Evolutionary conservation across 2,329 filamentous ascomycete species (phyloP).

Genomic region (Stachybotrys chlorohalonatus): DNA sequence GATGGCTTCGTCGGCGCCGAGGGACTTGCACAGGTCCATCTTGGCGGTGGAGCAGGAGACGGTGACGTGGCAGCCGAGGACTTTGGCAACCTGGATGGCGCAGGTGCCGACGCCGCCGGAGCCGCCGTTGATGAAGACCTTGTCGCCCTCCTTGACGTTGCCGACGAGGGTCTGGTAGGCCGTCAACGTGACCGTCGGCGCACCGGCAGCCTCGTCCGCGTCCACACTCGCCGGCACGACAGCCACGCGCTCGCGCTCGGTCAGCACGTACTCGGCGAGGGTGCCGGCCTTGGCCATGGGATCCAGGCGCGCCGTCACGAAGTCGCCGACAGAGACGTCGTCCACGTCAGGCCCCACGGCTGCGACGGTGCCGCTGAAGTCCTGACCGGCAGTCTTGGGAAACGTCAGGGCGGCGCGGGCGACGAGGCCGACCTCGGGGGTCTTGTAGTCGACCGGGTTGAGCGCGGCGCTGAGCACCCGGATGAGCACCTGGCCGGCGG

Average conservation of each 20-base stretch:
- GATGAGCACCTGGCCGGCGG: conserved; percentile 29
- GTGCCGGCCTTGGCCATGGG: conserved; percentile 23
- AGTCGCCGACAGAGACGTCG: conserved; percentile 27
- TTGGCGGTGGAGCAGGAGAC: conserved; percentile 52
- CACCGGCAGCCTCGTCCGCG: conserved; percentile 30
- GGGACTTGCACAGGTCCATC: conserved; percentile 41
- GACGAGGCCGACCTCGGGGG: conserved; percentile 29
- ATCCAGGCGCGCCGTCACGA: conserved; percentile 31
- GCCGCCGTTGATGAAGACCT: conserved; percentile 57
- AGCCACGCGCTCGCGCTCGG: conserved; percentile 21
- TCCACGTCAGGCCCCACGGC: conserved; percentile 14
- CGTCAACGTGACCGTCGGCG: conserved; percentile 35
- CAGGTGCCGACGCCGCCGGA: conserved; percentile 54
- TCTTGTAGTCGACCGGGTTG: conserved; percentile 43
- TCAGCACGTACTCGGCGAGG: conserved; percentile 32
- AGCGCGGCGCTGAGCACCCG: conserved; percentile 31
- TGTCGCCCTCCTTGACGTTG: conserved; percentile 39
- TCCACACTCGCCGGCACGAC: conserved; percentile 29
- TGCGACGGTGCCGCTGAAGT: conserved; percentile 42
- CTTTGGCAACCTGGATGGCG: conserved; percentile 56
- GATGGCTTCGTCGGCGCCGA: conserved; percentile 58
- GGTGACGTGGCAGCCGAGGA: conserved; percentile 50
- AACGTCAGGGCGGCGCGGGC: conserved; percentile 18
- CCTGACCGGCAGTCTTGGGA: conserved; percentile 37
- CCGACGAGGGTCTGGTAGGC: conserved; percentile 39